Percentiles rank a stretch among this genome's conserved stretches.
Conservation (phyloP, 2,329 filamentous ascomycete species). For the Lecanicillium sp. region DNA sequence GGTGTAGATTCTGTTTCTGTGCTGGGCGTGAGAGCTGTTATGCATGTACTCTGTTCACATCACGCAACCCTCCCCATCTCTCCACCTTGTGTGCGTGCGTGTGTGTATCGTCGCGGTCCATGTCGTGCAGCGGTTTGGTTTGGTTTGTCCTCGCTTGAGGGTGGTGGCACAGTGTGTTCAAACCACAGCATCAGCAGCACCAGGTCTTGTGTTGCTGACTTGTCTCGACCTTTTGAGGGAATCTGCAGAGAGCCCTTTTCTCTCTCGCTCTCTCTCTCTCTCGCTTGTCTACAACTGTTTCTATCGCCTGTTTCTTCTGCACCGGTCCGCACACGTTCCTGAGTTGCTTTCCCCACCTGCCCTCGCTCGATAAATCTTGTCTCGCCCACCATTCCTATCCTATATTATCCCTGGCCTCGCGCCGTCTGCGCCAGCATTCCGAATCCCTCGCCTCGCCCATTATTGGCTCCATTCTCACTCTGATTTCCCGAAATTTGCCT, state of each 20-base stretch:
- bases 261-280: neutral
- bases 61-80: neutral
- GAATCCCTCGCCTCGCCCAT: neutral
- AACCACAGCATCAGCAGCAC: too few relatives aligned
- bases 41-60: neutral
- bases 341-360: too few relatives aligned
- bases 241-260: neutral
- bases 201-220: too few relatives aligned
- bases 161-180: too few relatives aligned
- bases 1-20: too few relatives aligned
- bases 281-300: neutral
- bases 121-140: neutral
- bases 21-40: too few relatives aligned
- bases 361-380: slow-evolving; percentile 22
- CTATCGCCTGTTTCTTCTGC: too few relatives aligned
- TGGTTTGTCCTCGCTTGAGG: neutral
- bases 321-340: too few relatives aligned
- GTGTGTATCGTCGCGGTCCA: too few relatives aligned
- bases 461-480: neutral
- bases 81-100: too few relatives aligned
- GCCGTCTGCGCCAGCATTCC: slow-evolving; percentile 12
- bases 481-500: neutral
- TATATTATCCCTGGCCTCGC: slow-evolving; percentile 14
- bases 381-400: slow-evolving; percentile 32
- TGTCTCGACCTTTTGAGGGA: too few relatives aligned